Percentiles rank a stretch among this genome's conserved stretches.
These are phyloP conservation scores for Atkinsonella texensis DNA, from an alignment of 2,329 filamentous ascomycete species.

Conservation along the genomic window DNA sequence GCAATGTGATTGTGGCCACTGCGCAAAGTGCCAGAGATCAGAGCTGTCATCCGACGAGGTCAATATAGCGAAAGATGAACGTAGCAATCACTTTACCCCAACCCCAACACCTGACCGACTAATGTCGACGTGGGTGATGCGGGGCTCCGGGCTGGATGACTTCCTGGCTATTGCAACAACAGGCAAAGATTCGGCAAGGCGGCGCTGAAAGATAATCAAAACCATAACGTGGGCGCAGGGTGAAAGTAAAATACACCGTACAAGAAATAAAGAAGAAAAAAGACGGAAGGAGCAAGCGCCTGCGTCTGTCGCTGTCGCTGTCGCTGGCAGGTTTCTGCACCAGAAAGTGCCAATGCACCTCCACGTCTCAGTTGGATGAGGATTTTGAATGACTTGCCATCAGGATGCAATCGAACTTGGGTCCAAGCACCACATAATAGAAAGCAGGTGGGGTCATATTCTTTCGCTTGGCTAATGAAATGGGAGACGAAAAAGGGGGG, in stretches of 20 bases:
- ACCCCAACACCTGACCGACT: background rate
- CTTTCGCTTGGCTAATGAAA: conserved; percentile 4
- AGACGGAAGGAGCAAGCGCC: background rate
- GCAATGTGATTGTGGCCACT: no score
- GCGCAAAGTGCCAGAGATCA: background rate
- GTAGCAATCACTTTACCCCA: background rate
- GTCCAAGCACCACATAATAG: background rate
- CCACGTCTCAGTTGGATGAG: background rate
- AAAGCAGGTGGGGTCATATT: conserved; percentile 1
- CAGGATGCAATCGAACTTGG: background rate
- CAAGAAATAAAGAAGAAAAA: background rate
- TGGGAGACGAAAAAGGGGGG: background rate
- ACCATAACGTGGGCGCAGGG: background rate
- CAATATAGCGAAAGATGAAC: background rate
- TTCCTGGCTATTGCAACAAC: background rate
- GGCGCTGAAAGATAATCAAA: background rate
- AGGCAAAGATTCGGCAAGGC: background rate
- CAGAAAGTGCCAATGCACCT: background rate
- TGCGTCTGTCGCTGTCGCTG: background rate
- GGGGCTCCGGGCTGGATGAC: background rate
- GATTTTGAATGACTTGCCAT: background rate
- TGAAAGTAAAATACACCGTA: background rate
- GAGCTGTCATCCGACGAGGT: background rate
- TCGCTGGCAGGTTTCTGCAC: background rate
- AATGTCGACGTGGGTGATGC: background rate